Evolutionary conservation across 2,329 filamentous ascomycete species (phyloP).

Genomic region (Cordyceps militaris): DNA sequence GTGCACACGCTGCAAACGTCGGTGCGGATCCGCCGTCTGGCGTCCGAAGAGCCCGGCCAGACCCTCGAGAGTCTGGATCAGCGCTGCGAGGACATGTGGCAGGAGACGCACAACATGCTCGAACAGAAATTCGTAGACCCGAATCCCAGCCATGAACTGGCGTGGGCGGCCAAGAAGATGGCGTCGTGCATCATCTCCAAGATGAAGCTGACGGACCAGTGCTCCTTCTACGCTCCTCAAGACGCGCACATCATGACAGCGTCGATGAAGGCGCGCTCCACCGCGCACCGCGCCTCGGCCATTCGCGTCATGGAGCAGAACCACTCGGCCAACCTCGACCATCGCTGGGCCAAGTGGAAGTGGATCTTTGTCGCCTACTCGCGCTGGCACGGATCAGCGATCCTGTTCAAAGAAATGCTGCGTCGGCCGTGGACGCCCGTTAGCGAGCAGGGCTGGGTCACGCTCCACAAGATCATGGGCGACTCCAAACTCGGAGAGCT

Average conservation of each 20-base stretch:
- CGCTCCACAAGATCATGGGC: slow-evolving; percentile 7
- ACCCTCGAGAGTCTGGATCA: slow-evolving; percentile 4
- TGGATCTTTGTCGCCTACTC: slow-evolving; percentile 13
- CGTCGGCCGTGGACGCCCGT: slow-evolving; percentile 5
- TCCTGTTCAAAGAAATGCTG: slow-evolving; percentile 11
- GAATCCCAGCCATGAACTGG: background rate
- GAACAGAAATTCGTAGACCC: background rate
- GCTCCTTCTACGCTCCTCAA: background rate
- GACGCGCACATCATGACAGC: background rate
- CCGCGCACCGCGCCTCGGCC: background rate
- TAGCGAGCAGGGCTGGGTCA: slow-evolving; percentile 9
- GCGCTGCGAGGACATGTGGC: slow-evolving; percentile 2
- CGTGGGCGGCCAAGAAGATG: slow-evolving; percentile 1
- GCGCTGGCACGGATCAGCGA: slow-evolving; percentile 10
- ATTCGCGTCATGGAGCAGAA: slow-evolving; percentile 10
- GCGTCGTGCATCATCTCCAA: slow-evolving; percentile 3
- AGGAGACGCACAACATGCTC: background rate
- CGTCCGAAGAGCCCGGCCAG: background rate
- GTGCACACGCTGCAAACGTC: slow-evolving; percentile 9
- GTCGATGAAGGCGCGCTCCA: background rate
- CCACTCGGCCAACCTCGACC: slow-evolving; percentile 3
- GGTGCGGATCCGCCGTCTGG: background rate
- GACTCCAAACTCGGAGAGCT: slow-evolving; percentile 12
- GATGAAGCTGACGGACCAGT: slow-evolving; percentile 11
- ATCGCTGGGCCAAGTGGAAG: slow-evolving; percentile 1